Percentiles rank a stretch among this genome's conserved stretches.
phyloP scores from a whole-genome alignment of 768 basidiomycete species.

The Boletus rubescentipes region DNA sequence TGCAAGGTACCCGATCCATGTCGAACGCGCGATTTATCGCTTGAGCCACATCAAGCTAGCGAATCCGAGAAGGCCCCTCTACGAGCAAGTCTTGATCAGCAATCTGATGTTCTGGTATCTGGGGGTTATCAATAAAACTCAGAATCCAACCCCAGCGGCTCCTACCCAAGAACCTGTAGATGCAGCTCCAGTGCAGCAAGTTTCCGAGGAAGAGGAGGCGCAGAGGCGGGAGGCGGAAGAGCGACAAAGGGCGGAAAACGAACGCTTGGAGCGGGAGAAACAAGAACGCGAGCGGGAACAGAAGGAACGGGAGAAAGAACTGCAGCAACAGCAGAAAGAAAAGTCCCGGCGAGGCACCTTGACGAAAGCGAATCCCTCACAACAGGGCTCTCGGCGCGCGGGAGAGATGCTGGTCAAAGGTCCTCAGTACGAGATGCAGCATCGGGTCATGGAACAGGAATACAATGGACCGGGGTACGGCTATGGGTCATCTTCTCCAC shows the following conservation, averaged over 20 bases:
- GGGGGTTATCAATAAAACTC: slow-evolving; percentile 93
- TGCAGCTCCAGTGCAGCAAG: slow-evolving; percentile 27
- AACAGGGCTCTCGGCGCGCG: slow-evolving; percentile 52
- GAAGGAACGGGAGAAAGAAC: slow-evolving; percentile 27
- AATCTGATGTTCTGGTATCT: slow-evolving; percentile 99
- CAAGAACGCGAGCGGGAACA: slow-evolving; percentile 58
- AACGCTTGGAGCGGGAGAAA: slow-evolving; percentile 50
- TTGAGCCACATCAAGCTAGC: slow-evolving; percentile 98
- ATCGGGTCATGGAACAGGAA: slow-evolving; percentile 90
- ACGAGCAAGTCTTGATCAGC: slow-evolving; percentile 93
- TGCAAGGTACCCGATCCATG: slow-evolving; percentile 95
- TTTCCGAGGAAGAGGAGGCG: slow-evolving; percentile 35
- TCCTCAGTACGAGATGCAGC: slow-evolving; percentile 93
- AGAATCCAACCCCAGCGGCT: slow-evolving; percentile 42
- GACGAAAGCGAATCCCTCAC: slow-evolving; percentile 59
- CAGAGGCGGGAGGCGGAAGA: slow-evolving; percentile 44
- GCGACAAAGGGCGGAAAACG: slow-evolving; percentile 41
- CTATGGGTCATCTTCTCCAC: slow-evolving; percentile 26
- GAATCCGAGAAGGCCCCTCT: slow-evolving; percentile 92
- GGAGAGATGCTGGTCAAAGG: slow-evolving; percentile 87
- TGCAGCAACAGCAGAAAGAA: slow-evolving; percentile 41
- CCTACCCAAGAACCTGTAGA: slow-evolving; percentile 31
- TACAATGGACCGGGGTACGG: slow-evolving; percentile 45
- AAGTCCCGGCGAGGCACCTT: slow-evolving; percentile 50
- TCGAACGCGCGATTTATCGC: slow-evolving; percentile 96